Evolutionary conservation across 2,329 filamentous ascomycete species (phyloP).

Genomic region (Colletotrichum falcatum): DNA sequence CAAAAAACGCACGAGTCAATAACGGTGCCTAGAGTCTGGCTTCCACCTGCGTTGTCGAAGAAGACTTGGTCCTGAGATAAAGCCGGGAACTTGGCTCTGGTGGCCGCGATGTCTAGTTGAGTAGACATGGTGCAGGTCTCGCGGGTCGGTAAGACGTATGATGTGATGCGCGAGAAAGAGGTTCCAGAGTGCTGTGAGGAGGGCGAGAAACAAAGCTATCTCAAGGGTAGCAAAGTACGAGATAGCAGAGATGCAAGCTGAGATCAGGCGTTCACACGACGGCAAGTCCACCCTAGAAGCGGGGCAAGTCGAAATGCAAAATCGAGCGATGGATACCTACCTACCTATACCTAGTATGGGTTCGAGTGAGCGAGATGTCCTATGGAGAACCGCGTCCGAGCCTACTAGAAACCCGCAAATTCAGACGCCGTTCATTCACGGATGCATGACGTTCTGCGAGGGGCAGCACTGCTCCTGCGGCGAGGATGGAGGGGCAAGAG

Average conservation of each 20-base stretch:
- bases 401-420: constrained; percentile 14
- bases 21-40: constrained; percentile 75
- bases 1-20: constrained; percentile 68
- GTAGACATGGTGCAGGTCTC: constrained; percentile 16
- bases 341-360: too few relatives aligned
- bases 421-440: constrained; percentile 8
- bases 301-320: constrained; percentile 3
- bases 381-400: constrained; percentile 21
- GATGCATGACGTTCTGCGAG: constrained; percentile 31
- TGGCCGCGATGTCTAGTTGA: constrained; percentile 60
- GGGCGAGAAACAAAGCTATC: background rate
- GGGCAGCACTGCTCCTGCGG: constrained; percentile 16
- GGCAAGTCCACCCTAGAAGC: background rate
- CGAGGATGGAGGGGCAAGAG: constrained; percentile 18
- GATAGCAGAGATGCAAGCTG: background rate
- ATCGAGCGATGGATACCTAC: constrained; percentile 13
- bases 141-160: background rate
- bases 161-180: too few relatives aligned
- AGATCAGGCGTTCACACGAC: constrained; percentile 15
- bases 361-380: constrained; percentile 14
- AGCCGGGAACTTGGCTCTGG: constrained; percentile 75
- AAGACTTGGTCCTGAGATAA: constrained; percentile 75
- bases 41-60: constrained; percentile 84
- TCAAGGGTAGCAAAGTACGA: background rate
- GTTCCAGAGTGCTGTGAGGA: background rate